Base-by-base conservation (phyloP, 1,284 basidiomycete genomes). In the Spongispora temasekensis region DNA sequence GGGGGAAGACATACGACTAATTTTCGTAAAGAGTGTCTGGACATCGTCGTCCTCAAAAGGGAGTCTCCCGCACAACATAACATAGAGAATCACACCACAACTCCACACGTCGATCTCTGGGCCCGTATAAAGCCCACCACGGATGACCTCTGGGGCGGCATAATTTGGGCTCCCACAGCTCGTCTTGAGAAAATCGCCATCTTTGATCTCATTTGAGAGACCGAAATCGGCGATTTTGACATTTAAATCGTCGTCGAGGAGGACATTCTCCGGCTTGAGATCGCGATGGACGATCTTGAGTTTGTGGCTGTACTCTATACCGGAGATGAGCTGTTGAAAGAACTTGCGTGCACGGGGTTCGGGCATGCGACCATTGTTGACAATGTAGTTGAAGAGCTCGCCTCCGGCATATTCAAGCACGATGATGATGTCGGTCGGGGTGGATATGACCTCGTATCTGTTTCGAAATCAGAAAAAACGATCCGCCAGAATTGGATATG, bases 71-170 rank as follows among this genome's bases (percentile, higher is more conserved):
- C 92, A 95, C 7, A 98, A 83, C 88, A 98, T 94, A 55, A 97
- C 95, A 77, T 95, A 97, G 59, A 98, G 83, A 68, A 98, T 97
- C 34, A 97, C 95, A 1, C 95, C 95, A 60, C 93, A 93, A 68
- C 91, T 94, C 95, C 95, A 98, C n/a, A 97, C 94, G 69, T 98
- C 95, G 68, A 97, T 96, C 75, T 97, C 95, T 0, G 95, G 95
- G 0, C 95, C 95, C 2, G 94, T 94, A 72, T 98, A 98, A 9
- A 96, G 82, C 61, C 93, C 93, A 17, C 95, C 95, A 25, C 90
- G 85, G 68, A 98, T 97, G 68, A 98, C 95, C 71, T 98, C 95
- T 2, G 95, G 95, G 0, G 95, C 95, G 57, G 95, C 95, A 69
- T 98, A 98, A 76, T 98, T 97, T 1, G 95, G 95, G 73, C 92